These are phyloP conservation scores for Exophiala sp. DNA, from an alignment of 2,329 filamentous ascomycete genomes.

Conservation along the genomic window DNA sequence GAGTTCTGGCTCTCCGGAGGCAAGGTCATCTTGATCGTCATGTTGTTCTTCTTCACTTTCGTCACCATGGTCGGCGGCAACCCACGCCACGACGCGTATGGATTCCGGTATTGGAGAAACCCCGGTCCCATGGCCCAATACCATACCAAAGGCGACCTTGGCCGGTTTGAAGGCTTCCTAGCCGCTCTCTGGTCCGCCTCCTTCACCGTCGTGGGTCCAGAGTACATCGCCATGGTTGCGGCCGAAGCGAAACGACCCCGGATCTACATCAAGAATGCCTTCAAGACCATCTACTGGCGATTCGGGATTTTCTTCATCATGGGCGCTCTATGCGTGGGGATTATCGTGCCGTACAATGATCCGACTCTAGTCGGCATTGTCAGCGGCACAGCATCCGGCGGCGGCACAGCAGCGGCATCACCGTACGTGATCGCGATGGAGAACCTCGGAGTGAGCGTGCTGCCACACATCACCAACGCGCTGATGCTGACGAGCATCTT, in stretches of 20 bases:
- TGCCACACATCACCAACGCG: conserved; percentile 64
- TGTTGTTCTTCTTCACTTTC: conserved; percentile 60
- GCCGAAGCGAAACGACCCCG: conserved; percentile 64
- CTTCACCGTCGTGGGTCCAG: conserved; percentile 60
- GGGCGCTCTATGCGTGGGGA: conserved; percentile 62
- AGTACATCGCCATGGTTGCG: conserved; percentile 56
- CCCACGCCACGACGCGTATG: conserved; percentile 60
- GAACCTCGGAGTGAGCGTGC: conserved; percentile 52
- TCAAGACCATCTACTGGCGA: conserved; percentile 70
- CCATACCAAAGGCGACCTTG: conserved; percentile 55
- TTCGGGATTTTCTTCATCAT: conserved; percentile 66
- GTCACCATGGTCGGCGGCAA: conserved; percentile 76
- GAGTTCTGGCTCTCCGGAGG: conserved; percentile 64
- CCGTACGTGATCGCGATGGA: conserved; percentile 63
- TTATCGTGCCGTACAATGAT: conserved; percentile 63
- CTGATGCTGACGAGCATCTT: conserved; percentile 61
- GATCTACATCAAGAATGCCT: conserved; percentile 62
- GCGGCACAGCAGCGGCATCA: conserved; percentile 57
- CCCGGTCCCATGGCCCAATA: conserved; percentile 61
- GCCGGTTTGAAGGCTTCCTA: conserved; percentile 48
- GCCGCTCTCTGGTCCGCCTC: conserved; percentile 66
- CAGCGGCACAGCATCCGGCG: conserved; percentile 29
- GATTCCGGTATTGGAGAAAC: conserved; percentile 58
- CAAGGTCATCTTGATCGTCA: conserved; percentile 43
- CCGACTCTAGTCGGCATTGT: conserved; percentile 53